A percentile compares a stretch with the other conserved stretches of the same genome.
Conservation (phyloP, 768 basidiomycete genomes). For the Lactifluus pinguis region DNA sequence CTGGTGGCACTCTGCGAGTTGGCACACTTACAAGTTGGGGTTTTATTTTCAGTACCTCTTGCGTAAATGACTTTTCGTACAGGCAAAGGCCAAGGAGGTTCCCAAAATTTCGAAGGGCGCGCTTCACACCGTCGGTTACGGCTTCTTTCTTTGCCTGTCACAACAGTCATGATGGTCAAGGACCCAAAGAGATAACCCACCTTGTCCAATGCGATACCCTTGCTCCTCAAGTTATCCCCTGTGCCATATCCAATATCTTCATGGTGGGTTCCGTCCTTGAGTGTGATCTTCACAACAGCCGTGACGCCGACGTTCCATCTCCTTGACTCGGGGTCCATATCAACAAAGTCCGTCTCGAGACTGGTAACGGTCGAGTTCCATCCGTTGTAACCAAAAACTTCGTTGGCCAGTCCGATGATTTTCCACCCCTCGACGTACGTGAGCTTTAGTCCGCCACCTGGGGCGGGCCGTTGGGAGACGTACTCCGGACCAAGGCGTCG, state of each 20-base stretch:
- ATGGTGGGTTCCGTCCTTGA: conserved; percentile 81
- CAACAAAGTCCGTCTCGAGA: conserved; percentile 70
- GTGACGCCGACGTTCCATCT: conserved; percentile 69
- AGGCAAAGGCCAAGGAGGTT: conserved; percentile 93
- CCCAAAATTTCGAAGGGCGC: conserved; percentile 85
- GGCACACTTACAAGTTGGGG: conserved; percentile 60
- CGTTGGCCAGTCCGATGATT: conserved; percentile 95
- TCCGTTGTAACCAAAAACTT: conserved; percentile 97
- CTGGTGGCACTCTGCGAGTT: not conserved
- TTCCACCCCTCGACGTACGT: conserved; percentile 98
- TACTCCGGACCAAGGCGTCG: conserved; percentile 92
- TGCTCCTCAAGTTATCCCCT: conserved; percentile 76
- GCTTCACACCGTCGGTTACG: conserved; percentile 89
- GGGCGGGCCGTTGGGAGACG: conserved; percentile 81
- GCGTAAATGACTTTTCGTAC: conserved; percentile 88
- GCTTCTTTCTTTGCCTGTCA: conserved; percentile 95
- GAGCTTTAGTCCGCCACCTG: conserved; percentile 77
- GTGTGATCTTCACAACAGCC: conserved; percentile 78
- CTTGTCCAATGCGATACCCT: conserved; percentile 86
- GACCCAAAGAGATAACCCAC: conserved; percentile 34
- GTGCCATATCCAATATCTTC: conserved; percentile 93
- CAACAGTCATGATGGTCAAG: not conserved
- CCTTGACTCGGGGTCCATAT: conserved; percentile 58
- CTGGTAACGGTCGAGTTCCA: conserved; percentile 79
- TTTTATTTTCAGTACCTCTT: conserved; percentile 82